Percentiles rank a stretch among this genome's conserved stretches.
These are phyloP conservation scores for Ramaria sp. DNA, from an alignment of 768 basidiomycete species.

Conservation along the genomic window DNA sequence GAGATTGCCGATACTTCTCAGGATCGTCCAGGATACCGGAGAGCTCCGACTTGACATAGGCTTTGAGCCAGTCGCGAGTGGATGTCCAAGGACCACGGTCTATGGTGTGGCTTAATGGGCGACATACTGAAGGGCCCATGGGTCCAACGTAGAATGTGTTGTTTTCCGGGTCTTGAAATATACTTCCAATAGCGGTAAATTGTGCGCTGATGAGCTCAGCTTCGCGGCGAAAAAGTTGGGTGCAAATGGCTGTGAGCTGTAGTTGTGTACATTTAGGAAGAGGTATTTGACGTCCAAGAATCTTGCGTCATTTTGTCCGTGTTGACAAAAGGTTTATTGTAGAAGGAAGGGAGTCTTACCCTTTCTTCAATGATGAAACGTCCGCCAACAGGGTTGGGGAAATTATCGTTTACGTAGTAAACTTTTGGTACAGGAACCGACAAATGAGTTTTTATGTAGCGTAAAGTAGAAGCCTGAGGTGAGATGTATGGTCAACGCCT, in stretches of 20 bases:
- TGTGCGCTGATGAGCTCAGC: background rate
- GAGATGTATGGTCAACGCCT: background rate
- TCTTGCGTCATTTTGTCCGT: background rate
- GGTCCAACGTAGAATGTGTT: background rate
- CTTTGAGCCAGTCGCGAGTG: background rate
- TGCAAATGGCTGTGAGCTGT: background rate
- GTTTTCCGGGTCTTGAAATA: background rate
- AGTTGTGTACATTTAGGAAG: background rate
- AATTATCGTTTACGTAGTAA: background rate
- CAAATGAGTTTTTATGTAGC: background rate
- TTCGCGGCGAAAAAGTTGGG: background rate
- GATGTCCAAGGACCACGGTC: background rate
- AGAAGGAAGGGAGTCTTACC: background rate
- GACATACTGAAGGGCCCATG: background rate
- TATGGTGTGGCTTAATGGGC: background rate
- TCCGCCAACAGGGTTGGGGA: background rate
- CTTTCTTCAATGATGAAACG: constrained; percentile 1
- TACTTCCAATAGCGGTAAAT: background rate
- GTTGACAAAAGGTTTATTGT: too few species aligned
- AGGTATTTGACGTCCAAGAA: background rate
- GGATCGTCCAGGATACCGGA: background rate
- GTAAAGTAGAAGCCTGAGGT: background rate
- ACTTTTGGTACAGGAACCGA: background rate
- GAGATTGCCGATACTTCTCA: background rate
- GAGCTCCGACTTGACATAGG: background rate